phyloP scores from a whole-genome alignment of 345 rosid genomes.

The Streptanthus diversifolius region DNA sequence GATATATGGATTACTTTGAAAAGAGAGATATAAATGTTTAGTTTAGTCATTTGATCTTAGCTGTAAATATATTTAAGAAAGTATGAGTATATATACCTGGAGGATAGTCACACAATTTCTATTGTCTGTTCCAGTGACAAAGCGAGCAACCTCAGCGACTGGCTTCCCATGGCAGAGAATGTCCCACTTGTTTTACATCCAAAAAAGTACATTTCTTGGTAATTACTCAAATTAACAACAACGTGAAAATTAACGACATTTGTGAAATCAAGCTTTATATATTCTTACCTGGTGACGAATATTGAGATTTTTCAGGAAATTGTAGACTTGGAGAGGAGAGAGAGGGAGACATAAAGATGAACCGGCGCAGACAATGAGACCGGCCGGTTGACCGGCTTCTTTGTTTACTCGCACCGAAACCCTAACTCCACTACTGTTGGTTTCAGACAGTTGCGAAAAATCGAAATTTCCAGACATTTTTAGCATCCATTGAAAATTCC shows the following conservation, averaged over 20 bases:
- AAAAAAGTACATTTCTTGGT: neutral
- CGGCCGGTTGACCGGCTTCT: slow-evolving; percentile 52
- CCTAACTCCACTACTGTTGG: slow-evolving; percentile 47
- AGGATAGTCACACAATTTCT: slow-evolving; percentile 50
- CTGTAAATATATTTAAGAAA: neutral
- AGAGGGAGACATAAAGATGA: slow-evolving; percentile 75
- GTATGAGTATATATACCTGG: slow-evolving; percentile 39
- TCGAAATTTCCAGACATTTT: slow-evolving; percentile 48
- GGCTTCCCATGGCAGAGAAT: slow-evolving; percentile 51
- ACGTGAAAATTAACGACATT: neutral
- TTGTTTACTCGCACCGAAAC: slow-evolving; percentile 40
- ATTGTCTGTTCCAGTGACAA: slow-evolving; percentile 41
- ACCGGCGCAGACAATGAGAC: slow-evolving; percentile 60
- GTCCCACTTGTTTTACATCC: slow-evolving; percentile 66
- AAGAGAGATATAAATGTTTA: neutral
- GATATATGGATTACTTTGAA: neutral
- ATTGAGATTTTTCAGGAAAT: slow-evolving; percentile 45
- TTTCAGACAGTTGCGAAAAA: slow-evolving; percentile 45
- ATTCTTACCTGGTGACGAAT: slow-evolving; percentile 48
- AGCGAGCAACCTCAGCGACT: slow-evolving; percentile 43
- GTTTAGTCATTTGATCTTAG: neutral
- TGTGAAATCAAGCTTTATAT: neutral
- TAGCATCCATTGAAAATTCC: slow-evolving; percentile 43
- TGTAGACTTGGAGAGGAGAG: slow-evolving; percentile 40
- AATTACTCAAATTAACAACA: neutral